phyloP scores from a whole-genome alignment of 805 yeast species.

The Kodamaea sagamina region DNA sequence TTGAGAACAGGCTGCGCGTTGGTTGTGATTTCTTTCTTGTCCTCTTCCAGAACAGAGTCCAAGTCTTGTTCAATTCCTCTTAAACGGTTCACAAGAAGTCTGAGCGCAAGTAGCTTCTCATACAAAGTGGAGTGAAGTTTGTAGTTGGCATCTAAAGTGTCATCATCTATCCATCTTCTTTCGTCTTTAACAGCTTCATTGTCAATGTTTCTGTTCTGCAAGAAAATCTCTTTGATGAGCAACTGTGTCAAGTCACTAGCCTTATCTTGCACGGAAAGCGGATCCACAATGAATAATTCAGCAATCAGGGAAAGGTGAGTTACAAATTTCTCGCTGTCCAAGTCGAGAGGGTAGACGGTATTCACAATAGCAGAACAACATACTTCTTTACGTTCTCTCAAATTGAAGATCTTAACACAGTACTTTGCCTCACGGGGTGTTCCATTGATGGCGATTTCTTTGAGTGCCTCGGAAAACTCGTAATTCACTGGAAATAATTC shows the following conservation, averaged over 20 bases:
- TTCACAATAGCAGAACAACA: conserved; percentile 41
- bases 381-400: conserved; percentile 45
- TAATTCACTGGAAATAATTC: conserved; percentile 49
- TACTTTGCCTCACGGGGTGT: conserved; percentile 63
- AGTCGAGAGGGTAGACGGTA: conserved; percentile 52
- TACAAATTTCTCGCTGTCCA: conserved; percentile 40
- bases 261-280: conserved; percentile 50
- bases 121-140: conserved; percentile 37
- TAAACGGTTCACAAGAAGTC: conserved; percentile 61
- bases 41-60: conserved; percentile 20
- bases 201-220: conserved; percentile 46
- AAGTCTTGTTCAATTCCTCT: conserved; percentile 21
- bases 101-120: conserved; percentile 54
- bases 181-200: conserved; percentile 15
- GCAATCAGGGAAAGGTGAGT: conserved; percentile 62
- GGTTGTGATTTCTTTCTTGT: conserved; percentile 39
- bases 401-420: conserved; percentile 57
- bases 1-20: conserved; percentile 66
- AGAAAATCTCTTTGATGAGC: conserved; percentile 61
- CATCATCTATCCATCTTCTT: conserved; percentile 51
- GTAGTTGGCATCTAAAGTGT: conserved; percentile 34
- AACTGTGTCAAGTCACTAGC: conserved; percentile 60
- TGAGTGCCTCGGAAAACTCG: conserved; percentile 46
- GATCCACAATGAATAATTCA: conserved; percentile 54
- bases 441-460: conserved; percentile 51